Conservation (phyloP, 164 flowering plant species). For the Stephania japonica region DNA sequence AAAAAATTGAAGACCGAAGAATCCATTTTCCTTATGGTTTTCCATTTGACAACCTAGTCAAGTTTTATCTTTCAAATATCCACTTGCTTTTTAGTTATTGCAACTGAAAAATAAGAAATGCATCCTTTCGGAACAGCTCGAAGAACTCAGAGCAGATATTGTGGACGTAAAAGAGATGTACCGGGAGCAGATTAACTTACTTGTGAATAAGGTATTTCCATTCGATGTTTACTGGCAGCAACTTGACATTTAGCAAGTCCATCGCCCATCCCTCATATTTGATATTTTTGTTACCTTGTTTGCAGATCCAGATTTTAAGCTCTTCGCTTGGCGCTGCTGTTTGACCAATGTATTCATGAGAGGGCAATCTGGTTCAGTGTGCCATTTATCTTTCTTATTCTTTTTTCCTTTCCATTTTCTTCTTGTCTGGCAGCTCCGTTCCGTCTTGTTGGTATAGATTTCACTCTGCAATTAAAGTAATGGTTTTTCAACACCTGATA, state of each 20-base stretch:
- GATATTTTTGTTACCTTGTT: neutral
- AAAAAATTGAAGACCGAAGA: neutral
- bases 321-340: conserved; percentile 30
- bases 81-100: neutral
- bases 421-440: neutral
- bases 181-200: conserved; percentile 95
- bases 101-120: conserved; percentile 3
- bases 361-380: neutral
- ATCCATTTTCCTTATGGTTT: neutral
- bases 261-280: neutral
- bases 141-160: conserved; percentile 95
- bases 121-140: conserved; percentile 52
- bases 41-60: neutral
- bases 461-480: neutral
- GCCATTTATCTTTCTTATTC: neutral
- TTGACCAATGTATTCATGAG: conserved; percentile 4
- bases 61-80: neutral
- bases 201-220: conserved; percentile 72
- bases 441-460: conserved; percentile 3
- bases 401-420: neutral
- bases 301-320: conserved; percentile 55
- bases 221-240: neutral
- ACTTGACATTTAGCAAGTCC: neutral
- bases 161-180: conserved; percentile 96
- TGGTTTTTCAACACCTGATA: neutral